Evolutionary conservation across 352 stramenopile species (phyloP), one percentile per base, ranked within the genome.

Genomic region (Phytopythium kandeliae): DNA sequence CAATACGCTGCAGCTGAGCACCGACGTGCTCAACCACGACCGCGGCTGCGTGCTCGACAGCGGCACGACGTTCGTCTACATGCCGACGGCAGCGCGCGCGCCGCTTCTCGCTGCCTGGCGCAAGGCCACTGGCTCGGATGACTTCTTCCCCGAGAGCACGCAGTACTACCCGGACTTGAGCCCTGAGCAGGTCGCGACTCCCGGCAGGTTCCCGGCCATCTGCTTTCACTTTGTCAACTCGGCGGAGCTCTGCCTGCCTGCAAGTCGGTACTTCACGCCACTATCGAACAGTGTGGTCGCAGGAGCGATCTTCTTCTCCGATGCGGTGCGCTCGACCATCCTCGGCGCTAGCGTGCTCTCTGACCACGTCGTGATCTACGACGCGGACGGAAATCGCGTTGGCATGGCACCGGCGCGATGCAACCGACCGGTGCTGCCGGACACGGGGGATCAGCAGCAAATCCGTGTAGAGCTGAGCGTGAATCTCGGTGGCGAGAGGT

Each of bases 321-420:
- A 86, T 38, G 62, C 59, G n/a, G 66, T 74, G 16, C 66, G 73
- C n/a, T 78, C 75, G 0, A 89, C 78, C 16, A 88, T 93, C 52
- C 57, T 93, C 21, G 79, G 82, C 1, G 79, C 82, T 26, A 90
- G 71, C 19, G 71, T 79, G 2, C 49, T 91, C 34, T 63, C 66
- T 19, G 67, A 71, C 40, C 75, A 93, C 65, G 85, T 91, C 41
- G 73, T 92, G 41, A 77, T 93, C 55, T 91, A 91, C 51, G 79
- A 91, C 54, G 63, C 84, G 11, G 78, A 88, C 42, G 89, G 86
- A 31, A 54, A 76, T 26, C 79, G 79, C 21, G 69, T 91, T 5
- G 82, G 78, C 6, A 77, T 93, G 34, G 74, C 69, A 1, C 31
- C 58, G 44, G 82, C 82, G 1, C 63, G 74, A 48, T 92, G 78